phyloP scores from a whole-genome alignment of 2,329 filamentous ascomycete genomes.

The Fusarium sp. region DNA sequence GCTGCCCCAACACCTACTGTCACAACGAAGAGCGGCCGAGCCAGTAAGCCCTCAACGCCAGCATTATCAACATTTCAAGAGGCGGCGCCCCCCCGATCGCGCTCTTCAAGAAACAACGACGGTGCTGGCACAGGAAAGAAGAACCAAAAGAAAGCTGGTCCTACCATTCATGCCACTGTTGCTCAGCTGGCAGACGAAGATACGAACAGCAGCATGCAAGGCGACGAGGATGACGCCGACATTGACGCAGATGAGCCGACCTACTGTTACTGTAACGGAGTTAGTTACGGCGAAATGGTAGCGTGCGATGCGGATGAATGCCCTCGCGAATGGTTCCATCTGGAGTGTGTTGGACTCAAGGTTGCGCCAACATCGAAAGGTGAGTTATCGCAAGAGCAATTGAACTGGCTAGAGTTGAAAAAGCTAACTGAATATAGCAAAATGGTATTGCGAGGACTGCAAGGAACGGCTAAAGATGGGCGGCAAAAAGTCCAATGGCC shows the following conservation, averaged over 20 bases:
- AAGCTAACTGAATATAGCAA: constrained; percentile 63
- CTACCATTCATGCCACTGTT: constrained; percentile 54
- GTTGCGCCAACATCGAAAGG: constrained; percentile 81
- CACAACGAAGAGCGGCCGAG: constrained; percentile 73
- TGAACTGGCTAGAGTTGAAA: background rate
- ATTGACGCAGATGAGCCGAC: constrained; percentile 77
- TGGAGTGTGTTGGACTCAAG: constrained; percentile 82
- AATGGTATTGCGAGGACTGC: constrained; percentile 87
- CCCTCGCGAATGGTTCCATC: constrained; percentile 83
- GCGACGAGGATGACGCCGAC: constrained; percentile 62
- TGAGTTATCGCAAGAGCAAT: constrained; percentile 57
- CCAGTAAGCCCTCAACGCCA: constrained; percentile 75
- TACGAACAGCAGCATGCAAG: constrained; percentile 55
- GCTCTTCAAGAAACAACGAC: constrained; percentile 63
- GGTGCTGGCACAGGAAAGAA: constrained; percentile 61
- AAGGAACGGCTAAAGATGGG: constrained; percentile 71
- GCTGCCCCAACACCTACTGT: constrained; percentile 57
- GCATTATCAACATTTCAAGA: constrained; percentile 70
- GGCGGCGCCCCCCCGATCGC: constrained; percentile 63
- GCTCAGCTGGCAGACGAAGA: constrained; percentile 55
- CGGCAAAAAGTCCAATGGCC: constrained; percentile 63
- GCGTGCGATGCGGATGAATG: constrained; percentile 81
- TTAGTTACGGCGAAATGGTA: constrained; percentile 88
- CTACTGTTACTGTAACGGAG: constrained; percentile 83
- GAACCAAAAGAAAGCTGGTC: constrained; percentile 68